phyloP scores from a whole-genome alignment of 768 basidiomycete genomes.

The Scleroderma bovista region DNA sequence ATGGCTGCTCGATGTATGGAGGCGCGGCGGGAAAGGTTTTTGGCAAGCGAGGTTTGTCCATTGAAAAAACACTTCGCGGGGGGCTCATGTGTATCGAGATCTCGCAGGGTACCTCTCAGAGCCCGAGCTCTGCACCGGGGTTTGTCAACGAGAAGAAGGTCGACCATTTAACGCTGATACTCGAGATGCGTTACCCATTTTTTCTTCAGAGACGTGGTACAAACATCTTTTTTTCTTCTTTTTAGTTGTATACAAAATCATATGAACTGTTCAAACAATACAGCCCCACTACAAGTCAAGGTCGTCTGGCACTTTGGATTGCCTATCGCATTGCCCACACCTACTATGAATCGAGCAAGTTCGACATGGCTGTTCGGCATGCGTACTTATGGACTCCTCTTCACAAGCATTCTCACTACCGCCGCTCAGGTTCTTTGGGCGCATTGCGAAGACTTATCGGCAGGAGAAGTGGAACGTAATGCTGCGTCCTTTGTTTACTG shows the following conservation, averaged over 20 bases:
- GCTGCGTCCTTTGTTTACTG: constrained; percentile 65
- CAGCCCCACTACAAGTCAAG: constrained; percentile 49
- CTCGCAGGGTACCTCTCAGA: constrained; percentile 25
- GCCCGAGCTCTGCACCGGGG: constrained; percentile 51
- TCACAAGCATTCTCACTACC: not conserved
- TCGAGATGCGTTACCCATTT: constrained; percentile 57
- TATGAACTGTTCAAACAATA: constrained; percentile 92
- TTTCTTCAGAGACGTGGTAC: not conserved
- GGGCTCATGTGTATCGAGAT: not conserved
- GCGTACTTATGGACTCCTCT: constrained; percentile 7
- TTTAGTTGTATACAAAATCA: constrained; percentile 85
- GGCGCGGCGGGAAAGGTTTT: constrained; percentile 61
- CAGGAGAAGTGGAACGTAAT: constrained; percentile 76
- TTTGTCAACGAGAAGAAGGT: constrained; percentile 89
- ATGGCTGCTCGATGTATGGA: constrained; percentile 86
- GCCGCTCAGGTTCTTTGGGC: constrained; percentile 75
- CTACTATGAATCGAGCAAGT: constrained; percentile 74
- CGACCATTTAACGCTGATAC: constrained; percentile 74
- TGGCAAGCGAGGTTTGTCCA: constrained; percentile 49
- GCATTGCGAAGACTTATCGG: constrained; percentile 86
- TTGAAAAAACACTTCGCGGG: not conserved
- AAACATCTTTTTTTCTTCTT: not conserved
- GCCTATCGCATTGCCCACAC: constrained; percentile 87
- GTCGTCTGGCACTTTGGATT: constrained; percentile 82
- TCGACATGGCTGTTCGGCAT: constrained; percentile 83